Evolutionary conservation across 2,329 filamentous ascomycete species (phyloP), one percentile per base, ranked within the genome.

Genomic region (Alternaria brassicicola): DNA sequence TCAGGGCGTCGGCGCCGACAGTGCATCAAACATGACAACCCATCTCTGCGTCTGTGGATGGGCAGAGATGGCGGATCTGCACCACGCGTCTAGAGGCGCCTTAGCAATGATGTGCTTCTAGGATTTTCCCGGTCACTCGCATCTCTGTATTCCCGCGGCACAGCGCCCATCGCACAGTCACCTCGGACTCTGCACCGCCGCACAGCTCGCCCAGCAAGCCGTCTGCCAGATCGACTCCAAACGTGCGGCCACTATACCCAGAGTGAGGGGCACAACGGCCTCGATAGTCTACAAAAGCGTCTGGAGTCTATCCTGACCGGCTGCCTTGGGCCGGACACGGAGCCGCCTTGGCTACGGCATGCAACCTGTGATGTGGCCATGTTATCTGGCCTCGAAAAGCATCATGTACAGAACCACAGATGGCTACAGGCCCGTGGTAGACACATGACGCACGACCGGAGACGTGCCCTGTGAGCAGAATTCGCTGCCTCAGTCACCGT

Each of bases 91-190:
- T 61, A 52, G 60, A 46, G 56, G 49, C 46, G 65, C 64, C 58
- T 52, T 62, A 61, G 59, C 64, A 64, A 51, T 59, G 66, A 71
- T 69, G 61, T 63, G 46, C 61, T 54, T 52, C 72, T 61, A 66
- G 70, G 71, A 71, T 74, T 55, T 67, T 43, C 33, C 68, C 67
- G 64, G 69, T 55, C 61, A 49, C 65, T 60, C 62, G 66, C 70
- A 67, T 70, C 51, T 63, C 55, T 64, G 60, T 55, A 35, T 35
- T 41, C 61, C 56, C 59, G 61, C 58, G 52, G 55, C 64, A 55
- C 58, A 66, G 60, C 39, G 56, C 39, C 47, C 57, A 64, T 63
- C 49, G 52, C 63, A 58, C 61, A 61, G 63, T 67, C 61, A 57
- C 64, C 59, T 63, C 62, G 60, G 26, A 52, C 53, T 61, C 61